These are phyloP conservation scores for Fraxinus sp. DNA, from an alignment of 305 asterid species.

Conservation along the genomic window DNA sequence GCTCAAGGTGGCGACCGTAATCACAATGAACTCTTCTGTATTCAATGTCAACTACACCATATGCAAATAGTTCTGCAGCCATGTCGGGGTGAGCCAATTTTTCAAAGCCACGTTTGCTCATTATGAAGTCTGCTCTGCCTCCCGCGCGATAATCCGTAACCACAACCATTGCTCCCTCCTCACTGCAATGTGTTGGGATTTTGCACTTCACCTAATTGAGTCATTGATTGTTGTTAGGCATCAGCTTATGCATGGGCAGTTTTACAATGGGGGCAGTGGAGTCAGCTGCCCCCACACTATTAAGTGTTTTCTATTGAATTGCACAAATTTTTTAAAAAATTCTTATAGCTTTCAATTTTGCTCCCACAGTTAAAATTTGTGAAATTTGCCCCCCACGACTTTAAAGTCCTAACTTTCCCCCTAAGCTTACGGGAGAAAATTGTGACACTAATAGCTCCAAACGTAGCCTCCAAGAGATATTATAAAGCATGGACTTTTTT, in stretches of 20 bases:
- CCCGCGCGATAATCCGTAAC: conserved; percentile 74
- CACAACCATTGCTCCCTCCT: conserved; percentile 54
- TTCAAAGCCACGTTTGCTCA: conserved; percentile 51
- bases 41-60: conserved; percentile 61
- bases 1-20: conserved; percentile 34
- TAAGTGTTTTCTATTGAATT: too few relatives aligned
- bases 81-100: conserved; percentile 51
- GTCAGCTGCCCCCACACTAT: too few relatives aligned
- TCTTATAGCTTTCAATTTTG: too few relatives aligned
- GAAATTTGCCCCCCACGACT: too few relatives aligned
- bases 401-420: too few relatives aligned
- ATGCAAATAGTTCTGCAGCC: conserved; percentile 46
- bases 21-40: conserved; percentile 50
- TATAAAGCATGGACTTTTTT: too few relatives aligned
- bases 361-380: too few relatives aligned
- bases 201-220: conserved; percentile 57
- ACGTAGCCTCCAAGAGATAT: too few relatives aligned
- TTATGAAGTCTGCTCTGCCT: conserved; percentile 56
- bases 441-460: too few relatives aligned
- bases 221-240: background rate
- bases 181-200: conserved; percentile 50
- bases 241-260: background rate
- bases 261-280: too few relatives aligned
- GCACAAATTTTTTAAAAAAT: too few relatives aligned
- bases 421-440: too few relatives aligned